These are phyloP conservation scores for Fusarium sp. DNA, from an alignment of 2,329 filamentous ascomycete genomes.

Conservation along the genomic window DNA sequence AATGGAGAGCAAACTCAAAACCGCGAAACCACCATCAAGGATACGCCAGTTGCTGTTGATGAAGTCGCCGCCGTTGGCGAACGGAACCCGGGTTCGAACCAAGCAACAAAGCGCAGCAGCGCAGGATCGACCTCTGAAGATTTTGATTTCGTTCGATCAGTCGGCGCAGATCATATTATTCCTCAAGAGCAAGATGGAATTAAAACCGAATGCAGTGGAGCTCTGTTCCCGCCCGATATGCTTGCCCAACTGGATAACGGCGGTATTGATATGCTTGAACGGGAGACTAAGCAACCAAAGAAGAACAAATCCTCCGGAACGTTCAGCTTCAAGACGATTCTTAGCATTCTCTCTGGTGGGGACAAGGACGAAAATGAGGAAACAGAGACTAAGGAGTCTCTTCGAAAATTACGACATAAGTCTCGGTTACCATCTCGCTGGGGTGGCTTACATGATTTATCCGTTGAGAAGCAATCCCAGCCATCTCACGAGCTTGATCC, in stretches of 20 bases:
- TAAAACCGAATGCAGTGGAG: background rate
- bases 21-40: background rate
- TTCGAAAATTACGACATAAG: background rate
- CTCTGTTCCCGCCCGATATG: background rate
- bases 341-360: background rate
- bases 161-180: background rate
- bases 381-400: background rate
- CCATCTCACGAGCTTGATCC: background rate
- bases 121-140: background rate
- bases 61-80: background rate
- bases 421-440: background rate
- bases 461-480: constrained; percentile 3
- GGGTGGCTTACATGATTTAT: background rate
- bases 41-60: too few relatives aligned
- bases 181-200: background rate
- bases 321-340: background rate
- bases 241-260: too few relatives aligned
- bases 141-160: background rate
- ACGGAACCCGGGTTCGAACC: background rate
- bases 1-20: background rate
- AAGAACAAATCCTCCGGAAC: background rate
- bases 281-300: background rate
- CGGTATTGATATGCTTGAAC: too few relatives aligned
- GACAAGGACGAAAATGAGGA: background rate
- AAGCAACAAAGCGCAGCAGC: background rate